Evolutionary conservation across 2,329 filamentous ascomycete species (phyloP), one percentile per base, ranked within the genome.

Genomic region (Gyromitra esculenta): DNA sequence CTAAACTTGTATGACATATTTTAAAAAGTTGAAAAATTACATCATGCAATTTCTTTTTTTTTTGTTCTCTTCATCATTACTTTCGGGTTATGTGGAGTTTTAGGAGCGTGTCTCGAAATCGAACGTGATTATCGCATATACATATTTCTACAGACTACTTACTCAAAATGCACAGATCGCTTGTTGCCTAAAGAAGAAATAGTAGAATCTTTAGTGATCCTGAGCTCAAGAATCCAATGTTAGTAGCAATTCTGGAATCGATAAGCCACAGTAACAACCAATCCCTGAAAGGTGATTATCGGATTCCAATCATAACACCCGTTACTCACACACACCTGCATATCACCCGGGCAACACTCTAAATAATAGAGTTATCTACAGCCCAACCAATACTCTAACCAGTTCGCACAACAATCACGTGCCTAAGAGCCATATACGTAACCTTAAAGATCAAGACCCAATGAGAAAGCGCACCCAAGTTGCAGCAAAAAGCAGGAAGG

Each of bases 21-120:
- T 59, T 41, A 64, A 75, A 60, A 75, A 65, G 31, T 48, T 69
- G 43, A 74, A 69, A 31, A 75, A 70, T 75, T 63, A 57, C 65
- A 65, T 52, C 18, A 50, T 50, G 15, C 66, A 8, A 31, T 69
- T 69, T 69, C 7, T 57, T 45, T 31, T 31, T 31, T 31, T 31
- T 31, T 31, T 31, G 25, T 31, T 31, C 25, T 45, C 54, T 59
- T 68, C 37, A 37, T 21, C 39, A 21, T 48, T 48, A 48, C 52
- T 35, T 59, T 4, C 4, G 18, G 48, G 60, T 69, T 60, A 4
- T 69, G 9, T 50, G 66, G 54, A 69, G 54, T 60, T 31, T 31
- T 41, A 37, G 57, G 41, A 48, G 41, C 25, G 13, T 39, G 54
- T 41, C 37, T 21, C 35, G n/a, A 43, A 25, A 60, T 60, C 15